Evolutionary conservation across 2,329 filamentous ascomycete species (phyloP), one percentile per base, ranked within the genome.

Genomic region (Fusarium veterinarium): DNA sequence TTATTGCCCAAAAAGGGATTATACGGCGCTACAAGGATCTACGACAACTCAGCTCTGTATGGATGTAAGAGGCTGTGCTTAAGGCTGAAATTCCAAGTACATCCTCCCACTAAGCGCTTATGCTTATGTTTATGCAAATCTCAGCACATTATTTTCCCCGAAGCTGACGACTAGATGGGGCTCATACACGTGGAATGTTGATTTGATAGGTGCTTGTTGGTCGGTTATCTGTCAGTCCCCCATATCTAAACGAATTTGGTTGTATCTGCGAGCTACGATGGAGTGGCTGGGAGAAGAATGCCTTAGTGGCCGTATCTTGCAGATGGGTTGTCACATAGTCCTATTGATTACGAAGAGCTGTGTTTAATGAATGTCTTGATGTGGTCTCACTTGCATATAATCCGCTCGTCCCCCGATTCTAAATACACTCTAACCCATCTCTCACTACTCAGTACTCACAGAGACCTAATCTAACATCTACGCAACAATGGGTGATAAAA

Each of bases 31-130:
- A 13, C 33, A 23, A 53, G 57, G 57, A 41, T 60, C 38, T 20
- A 53, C 35, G 35, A 23, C 46, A 60, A 14, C 20, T 60, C 53
- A 57, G 53, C 53, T 48, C 17, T 57, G 53, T 25, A 57, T n/a
- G 53, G 53, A 35, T 63, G n/a, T 53, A 30, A 35, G 45, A 20
- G 62, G 60, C 63, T 59, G 61, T 65, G 63, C 35, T 49, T 31
- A 66, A 44, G 63, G 49, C 49, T 59, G 49, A 49, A 48, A 49
- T 25, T 40, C 25, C 25, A 58, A 66, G 30, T 28, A 42, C 37
- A 33, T n/a, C 30, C 20, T 35, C 28, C 37, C 19, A 48, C 11
- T 38, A 40, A 46, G 48, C 31, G 48, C 60, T 65, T 65, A 66
- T 66, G 56, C 41, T 35, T 20, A n/a, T 38, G 23, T 46, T 48